Percentiles rank a stretch among this genome's conserved stretches.
These are phyloP conservation scores for Saturnispora galanensis DNA, from an alignment of 805 yeast genomes.

Conservation along the genomic window DNA sequence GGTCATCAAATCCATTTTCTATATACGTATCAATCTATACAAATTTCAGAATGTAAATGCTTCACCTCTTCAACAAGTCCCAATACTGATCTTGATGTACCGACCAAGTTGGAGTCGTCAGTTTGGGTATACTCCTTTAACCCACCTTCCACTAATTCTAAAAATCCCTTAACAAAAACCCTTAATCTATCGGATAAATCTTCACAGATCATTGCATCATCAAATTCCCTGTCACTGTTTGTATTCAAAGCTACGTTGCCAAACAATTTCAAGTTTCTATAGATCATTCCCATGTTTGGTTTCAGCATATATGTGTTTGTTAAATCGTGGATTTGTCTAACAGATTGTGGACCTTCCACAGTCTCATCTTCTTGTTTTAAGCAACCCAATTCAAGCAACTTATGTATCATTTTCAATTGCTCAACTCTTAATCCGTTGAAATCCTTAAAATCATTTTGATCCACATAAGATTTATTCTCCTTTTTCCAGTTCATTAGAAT, in stretches of 20 bases:
- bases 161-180: slow-evolving; percentile 44
- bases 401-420: slow-evolving; percentile 33
- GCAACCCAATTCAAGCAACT: slow-evolving; percentile 21
- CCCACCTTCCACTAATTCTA: slow-evolving; percentile 39
- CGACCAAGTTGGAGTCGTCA: slow-evolving; percentile 26
- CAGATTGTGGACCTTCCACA: background rate
- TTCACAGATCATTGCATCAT: slow-evolving; percentile 33
- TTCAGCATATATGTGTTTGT: slow-evolving; percentile 47
- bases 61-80: slow-evolving; percentile 14
- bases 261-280: slow-evolving; percentile 51
- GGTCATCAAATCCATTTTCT: too few species aligned
- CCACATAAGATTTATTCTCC: slow-evolving; percentile 15
- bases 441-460: slow-evolving; percentile 15
- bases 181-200: slow-evolving; percentile 48
- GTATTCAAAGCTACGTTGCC: slow-evolving; percentile 17
- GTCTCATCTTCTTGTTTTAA: slow-evolving; percentile 11
- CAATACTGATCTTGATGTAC: slow-evolving; percentile 12
- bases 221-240: slow-evolving; percentile 6
- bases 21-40: slow-evolving; percentile 5
- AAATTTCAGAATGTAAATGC: slow-evolving; percentile 13
- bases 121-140: slow-evolving; percentile 46
- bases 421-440: slow-evolving; percentile 13
- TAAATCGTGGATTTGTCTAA: slow-evolving; percentile 34
- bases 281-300: slow-evolving; percentile 26
- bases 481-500: slow-evolving; percentile 64